Conservation (phyloP, 495 filamentous ascomycete genomes). For the Aspergillus olivimuriae region DNA sequence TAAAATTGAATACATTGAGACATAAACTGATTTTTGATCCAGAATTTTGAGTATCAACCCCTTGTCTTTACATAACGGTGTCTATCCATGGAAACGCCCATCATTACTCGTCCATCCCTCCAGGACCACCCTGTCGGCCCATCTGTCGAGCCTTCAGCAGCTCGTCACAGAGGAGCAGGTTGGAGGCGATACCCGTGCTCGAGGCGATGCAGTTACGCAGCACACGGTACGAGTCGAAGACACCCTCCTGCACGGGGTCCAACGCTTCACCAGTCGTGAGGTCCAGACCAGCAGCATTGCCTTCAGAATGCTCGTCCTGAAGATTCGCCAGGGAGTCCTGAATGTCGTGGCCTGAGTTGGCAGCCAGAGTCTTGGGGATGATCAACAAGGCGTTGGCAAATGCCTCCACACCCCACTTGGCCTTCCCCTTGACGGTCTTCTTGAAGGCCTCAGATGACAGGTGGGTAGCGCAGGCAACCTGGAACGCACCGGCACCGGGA, state of each 20-base stretch:
- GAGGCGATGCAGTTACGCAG: constrained; percentile 89
- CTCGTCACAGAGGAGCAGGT: constrained; percentile 94
- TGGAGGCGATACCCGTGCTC: constrained; percentile 89
- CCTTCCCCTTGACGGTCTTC: constrained; percentile 92
- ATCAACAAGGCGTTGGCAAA: constrained; percentile 91
- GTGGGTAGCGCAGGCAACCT: constrained; percentile 88
- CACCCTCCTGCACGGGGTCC: constrained; percentile 89
- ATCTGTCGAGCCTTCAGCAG: constrained; percentile 96
- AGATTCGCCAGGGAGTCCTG: constrained; percentile 84
- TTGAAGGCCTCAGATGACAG: constrained; percentile 74
- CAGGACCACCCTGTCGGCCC: constrained; percentile 46
- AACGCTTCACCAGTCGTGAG: constrained; percentile 82
- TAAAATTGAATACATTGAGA: constrained; percentile 21
- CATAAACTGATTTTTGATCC: constrained; percentile 12
- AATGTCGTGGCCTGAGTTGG: constrained; percentile 93
- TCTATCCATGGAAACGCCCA: constrained; percentile 19
- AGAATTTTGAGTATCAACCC: too few relatives aligned
- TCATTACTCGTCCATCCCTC: constrained; percentile 42
- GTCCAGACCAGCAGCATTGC: constrained; percentile 81
- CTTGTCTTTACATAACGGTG: constrained; percentile 25
- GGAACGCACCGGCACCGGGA: constrained; percentile 92
- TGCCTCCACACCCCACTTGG: constrained; percentile 87
- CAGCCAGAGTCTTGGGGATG: constrained; percentile 95
- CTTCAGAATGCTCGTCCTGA: constrained; percentile 78
- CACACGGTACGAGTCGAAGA: constrained; percentile 95